Conservation (phyloP, 2,329 filamentous ascomycete genomes). For the Cercospora citrullina region DNA sequence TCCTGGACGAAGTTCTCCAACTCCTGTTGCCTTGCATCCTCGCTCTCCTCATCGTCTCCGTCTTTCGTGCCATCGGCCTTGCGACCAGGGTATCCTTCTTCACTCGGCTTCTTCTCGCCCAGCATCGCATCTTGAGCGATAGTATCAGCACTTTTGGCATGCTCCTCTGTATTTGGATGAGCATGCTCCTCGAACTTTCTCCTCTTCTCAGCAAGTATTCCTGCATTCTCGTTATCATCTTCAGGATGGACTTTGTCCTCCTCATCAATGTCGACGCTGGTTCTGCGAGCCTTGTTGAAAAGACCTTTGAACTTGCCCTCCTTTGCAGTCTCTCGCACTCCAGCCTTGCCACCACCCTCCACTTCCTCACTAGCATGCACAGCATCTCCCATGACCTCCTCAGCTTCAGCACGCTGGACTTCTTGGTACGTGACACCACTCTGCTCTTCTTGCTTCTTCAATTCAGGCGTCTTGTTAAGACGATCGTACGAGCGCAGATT, state of each 20-base stretch:
- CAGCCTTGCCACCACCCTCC: constrained; percentile 29
- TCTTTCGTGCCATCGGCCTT: constrained; percentile 24
- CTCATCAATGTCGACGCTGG: constrained; percentile 23
- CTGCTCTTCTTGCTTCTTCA: constrained; percentile 74
- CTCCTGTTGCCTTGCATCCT: constrained; percentile 66
- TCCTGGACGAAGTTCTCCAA: constrained; percentile 90
- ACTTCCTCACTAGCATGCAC: constrained; percentile 57
- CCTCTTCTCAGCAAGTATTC: constrained; percentile 26
- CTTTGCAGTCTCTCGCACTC: constrained; percentile 38
- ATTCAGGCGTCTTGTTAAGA: constrained; percentile 74
- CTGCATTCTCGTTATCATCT: constrained; percentile 21
- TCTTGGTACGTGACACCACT: constrained; percentile 83
- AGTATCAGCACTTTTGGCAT: constrained; percentile 47
- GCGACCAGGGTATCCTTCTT: constrained; percentile 73
- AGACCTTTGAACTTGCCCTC: constrained; percentile 28
- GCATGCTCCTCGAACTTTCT: constrained; percentile 27
- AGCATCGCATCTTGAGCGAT: constrained; percentile 83
- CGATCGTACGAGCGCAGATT: constrained; percentile 92
- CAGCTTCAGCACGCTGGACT: constrained; percentile 81
- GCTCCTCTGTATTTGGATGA: constrained; percentile 33
- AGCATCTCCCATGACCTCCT: constrained; percentile 78
- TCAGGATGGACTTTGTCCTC: constrained; percentile 26
- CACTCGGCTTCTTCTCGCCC: constrained; percentile 60
- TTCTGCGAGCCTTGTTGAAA: constrained; percentile 40
- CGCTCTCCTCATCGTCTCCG: constrained; percentile 30